A percentile compares a stretch with the other conserved stretches of the same genome.
Conservation (phyloP, 257 asterid species). For the Prunella vulgaris region DNA sequence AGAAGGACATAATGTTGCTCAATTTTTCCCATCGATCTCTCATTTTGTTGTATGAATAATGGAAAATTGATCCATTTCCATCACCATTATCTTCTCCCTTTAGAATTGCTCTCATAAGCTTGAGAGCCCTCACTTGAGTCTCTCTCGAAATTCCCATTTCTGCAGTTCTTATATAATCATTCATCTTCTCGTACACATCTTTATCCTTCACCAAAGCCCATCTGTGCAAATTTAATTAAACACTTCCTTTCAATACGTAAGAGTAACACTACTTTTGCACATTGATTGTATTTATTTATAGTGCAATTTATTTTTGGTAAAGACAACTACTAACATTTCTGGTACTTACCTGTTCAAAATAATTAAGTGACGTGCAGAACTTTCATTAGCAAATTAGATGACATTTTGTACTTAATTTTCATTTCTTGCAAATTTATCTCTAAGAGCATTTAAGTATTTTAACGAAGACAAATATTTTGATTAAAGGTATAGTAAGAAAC, state of each 20-base stretch:
- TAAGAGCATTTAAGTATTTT: too few species aligned
- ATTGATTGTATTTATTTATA: too few species aligned
- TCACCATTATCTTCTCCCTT: constrained; percentile 28
- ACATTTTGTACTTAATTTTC: too few species aligned
- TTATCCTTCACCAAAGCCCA: constrained; percentile 71
- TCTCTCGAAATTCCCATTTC: constrained; percentile 62
- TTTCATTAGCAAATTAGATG: too few species aligned
- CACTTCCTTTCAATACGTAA: not conserved
- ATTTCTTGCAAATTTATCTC: too few species aligned
- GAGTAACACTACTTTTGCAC: too few species aligned
- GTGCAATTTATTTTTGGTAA: too few species aligned
- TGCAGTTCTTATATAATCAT: constrained; percentile 2
- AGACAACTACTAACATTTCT: too few species aligned
- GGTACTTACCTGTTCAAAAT: too few species aligned
- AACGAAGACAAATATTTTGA: too few species aligned
- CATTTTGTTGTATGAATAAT: constrained; percentile 46
- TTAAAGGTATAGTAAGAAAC: too few species aligned
- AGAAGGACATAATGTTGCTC: constrained; percentile 31
- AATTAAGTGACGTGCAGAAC: too few species aligned
- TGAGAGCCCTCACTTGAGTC: constrained; percentile 54
- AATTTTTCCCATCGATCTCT: constrained; percentile 51
- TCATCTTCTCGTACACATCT: constrained; percentile 42
- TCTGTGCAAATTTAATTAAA: constrained; percentile 24
- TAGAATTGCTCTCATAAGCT: constrained; percentile 40
- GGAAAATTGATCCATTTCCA: constrained; percentile 36